phyloP scores from a whole-genome alignment of 2,329 filamentous ascomycete species.

The Fusarium falciforme region DNA sequence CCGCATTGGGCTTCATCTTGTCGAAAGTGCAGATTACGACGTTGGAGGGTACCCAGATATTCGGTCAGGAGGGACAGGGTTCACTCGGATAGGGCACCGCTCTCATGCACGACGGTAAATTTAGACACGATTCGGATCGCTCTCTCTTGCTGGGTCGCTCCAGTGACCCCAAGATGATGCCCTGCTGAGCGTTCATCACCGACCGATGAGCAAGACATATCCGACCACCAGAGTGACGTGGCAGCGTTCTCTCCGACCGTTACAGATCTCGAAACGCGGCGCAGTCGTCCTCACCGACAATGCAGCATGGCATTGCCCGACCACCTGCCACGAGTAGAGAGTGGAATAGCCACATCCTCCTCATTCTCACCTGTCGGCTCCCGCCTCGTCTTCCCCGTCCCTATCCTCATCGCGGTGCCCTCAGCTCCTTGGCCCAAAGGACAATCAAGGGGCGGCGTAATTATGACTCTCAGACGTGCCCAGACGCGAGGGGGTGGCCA shows the following conservation, averaged over 20 bases:
- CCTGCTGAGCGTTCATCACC: slow-evolving; percentile 10
- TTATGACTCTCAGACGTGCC: slow-evolving; percentile 8
- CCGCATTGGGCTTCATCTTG: slow-evolving; percentile 28
- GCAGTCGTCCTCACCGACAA: slow-evolving; percentile 30
- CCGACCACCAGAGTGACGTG: slow-evolving; percentile 35
- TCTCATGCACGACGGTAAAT: slow-evolving; percentile 40
- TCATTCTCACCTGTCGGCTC: slow-evolving; percentile 12
- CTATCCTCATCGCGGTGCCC: not conserved
- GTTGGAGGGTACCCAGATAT: slow-evolving; percentile 37
- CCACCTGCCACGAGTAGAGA: slow-evolving; percentile 6
- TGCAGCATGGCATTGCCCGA: slow-evolving; percentile 18
- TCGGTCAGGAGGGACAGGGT: slow-evolving; percentile 42
- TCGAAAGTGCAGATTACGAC: slow-evolving; percentile 35
- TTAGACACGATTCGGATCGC: slow-evolving; percentile 37
- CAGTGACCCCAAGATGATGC: slow-evolving; percentile 15
- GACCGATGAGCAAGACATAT: slow-evolving; percentile 12
- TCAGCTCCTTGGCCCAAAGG: not conserved
- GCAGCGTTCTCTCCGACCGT: slow-evolving; percentile 29
- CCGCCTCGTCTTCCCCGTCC: slow-evolving; percentile 5
- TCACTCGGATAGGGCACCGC: slow-evolving; percentile 32
- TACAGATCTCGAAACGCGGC: slow-evolving; percentile 27
- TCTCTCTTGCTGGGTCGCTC: slow-evolving; percentile 23
- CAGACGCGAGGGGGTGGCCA: slow-evolving; percentile 19
- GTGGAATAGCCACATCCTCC: not conserved
- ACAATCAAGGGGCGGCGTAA: slow-evolving; percentile 5